phyloP scores from a whole-genome alignment of 2,329 filamentous ascomycete genomes.

The Ophiostoma ips region DNA sequence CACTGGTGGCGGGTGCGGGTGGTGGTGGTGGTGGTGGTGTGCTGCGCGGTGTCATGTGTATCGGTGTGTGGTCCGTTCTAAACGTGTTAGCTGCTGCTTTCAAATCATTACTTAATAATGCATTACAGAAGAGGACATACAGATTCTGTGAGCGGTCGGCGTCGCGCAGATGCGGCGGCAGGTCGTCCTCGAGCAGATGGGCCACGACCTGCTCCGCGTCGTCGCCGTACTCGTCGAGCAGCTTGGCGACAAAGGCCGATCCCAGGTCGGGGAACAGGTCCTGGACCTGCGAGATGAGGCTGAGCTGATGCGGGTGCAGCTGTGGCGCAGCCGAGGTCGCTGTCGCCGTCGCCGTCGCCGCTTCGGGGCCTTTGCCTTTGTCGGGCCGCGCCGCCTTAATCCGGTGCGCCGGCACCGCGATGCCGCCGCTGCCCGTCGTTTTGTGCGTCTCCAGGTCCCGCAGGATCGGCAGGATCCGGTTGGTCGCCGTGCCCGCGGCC shows the following conservation, averaged over 20 bases:
- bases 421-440: constrained; percentile 38
- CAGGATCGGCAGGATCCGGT: constrained; percentile 46
- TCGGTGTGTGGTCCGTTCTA: constrained; percentile 21
- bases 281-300: constrained; percentile 77
- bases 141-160: constrained; percentile 52
- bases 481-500: constrained; percentile 29
- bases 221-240: constrained; percentile 67
- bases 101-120: too few relatives aligned
- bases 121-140: too few relatives aligned
- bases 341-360: background rate
- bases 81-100: too few relatives aligned
- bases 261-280: constrained; percentile 85
- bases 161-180: constrained; percentile 53
- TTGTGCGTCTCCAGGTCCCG: constrained; percentile 45
- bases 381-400: constrained; percentile 22
- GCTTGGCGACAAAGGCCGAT: constrained; percentile 62
- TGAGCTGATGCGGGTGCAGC: constrained; percentile 69
- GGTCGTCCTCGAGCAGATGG: constrained; percentile 63
- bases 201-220: constrained; percentile 67
- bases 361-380: background rate
- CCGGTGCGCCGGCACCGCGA: constrained; percentile 33
- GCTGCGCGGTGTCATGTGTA: constrained; percentile 37
- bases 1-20: background rate
- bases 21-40: constrained; percentile 43
- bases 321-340: background rate